Evolutionary conservation across 306 rosid genomes (phyloP).

Genomic region (Senna tora): DNA sequence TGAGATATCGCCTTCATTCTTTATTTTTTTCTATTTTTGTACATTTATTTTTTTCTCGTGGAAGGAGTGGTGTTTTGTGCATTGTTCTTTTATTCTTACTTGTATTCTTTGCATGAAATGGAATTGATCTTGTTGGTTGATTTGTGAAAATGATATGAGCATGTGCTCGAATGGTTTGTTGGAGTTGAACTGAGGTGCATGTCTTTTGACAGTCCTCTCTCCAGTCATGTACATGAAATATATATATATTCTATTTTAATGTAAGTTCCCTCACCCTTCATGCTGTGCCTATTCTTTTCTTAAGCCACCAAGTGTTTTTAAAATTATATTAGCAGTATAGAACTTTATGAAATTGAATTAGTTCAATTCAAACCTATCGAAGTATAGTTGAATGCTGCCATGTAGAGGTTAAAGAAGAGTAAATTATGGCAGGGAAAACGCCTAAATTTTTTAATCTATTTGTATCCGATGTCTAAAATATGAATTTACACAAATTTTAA

Average conservation of each 20-base stretch:
- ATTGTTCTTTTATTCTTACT: constrained; percentile 46
- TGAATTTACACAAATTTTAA: too few species aligned
- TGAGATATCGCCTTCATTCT: constrained; percentile 24
- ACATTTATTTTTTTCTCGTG: constrained; percentile 50
- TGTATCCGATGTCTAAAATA: too few species aligned
- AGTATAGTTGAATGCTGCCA: too few species aligned
- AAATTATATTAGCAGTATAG: too few species aligned
- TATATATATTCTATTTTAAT: background rate
- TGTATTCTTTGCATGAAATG: constrained; percentile 39
- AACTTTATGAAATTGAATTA: too few species aligned
- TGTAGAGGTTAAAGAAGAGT: too few species aligned
- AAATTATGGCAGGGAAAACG: too few species aligned
- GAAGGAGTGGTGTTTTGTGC: constrained; percentile 57
- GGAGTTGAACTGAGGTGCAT: constrained; percentile 43
- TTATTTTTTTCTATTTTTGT: constrained; percentile 15
- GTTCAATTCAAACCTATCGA: too few species aligned
- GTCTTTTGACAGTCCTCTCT: constrained; percentile 39
- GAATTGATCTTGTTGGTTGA: constrained; percentile 56
- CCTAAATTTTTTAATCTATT: too few species aligned
- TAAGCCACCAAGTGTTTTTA: background rate
- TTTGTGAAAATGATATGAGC: constrained; percentile 44
- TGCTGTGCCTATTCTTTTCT: constrained; percentile 26
- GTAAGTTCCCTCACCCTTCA: constrained; percentile 43
- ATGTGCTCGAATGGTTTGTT: constrained; percentile 36
- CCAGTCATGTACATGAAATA: constrained; percentile 53